Base-by-base conservation (phyloP, 2,329 filamentous ascomycete species). In the Decorospora gaudefroyi region DNA sequence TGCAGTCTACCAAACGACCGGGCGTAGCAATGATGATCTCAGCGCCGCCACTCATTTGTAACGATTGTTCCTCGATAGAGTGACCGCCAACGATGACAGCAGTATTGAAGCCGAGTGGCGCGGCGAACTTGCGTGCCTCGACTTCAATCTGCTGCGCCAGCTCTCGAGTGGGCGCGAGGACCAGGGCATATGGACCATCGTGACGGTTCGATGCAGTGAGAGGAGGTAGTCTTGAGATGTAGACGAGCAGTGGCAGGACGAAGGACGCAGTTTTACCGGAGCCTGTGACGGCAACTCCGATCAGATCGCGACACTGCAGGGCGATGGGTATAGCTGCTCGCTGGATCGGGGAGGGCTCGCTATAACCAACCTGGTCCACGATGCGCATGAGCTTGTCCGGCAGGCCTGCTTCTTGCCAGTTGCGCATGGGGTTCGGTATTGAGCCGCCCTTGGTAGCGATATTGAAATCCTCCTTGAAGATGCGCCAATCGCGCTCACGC, bases 21-120 rank as follows among this genome's bases (percentile, higher is more conserved):
- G 93, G 93, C 0, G 93, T 99, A n/a, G 93, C 93, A 56, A 99
- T 96, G 63, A 99, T 88, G 57, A 99, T 97, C 70, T 99, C 92
- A 1, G 92, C 92, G 42, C 93, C 93, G 60, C 96, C 89, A 22
- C 91, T 84, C 50, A 97, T 79, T 46, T 88, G 89, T 73, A 87
- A 95, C 3, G 88, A 86, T 70, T 99, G 93, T 68, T 96, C 91
- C 70, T 97, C 93, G 30, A 97, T 80, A 0, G 88, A 88, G 74
- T 97, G 93, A 51, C 93, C 93, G 80, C 93, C 93, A n/a, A 99
- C 91, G 42, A 99, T 91, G 75, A 90, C 95, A 44, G 97, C 93
- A 49, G 92, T 92, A 40, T 85, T 95, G 76, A 96, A 99, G 3
- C 91, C 92, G 1, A 97, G 82, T 0, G 91, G 92, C 0, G 78